Base-by-base conservation (phyloP, 1,139 yeast genomes). In the Taphrina pruni region DNA sequence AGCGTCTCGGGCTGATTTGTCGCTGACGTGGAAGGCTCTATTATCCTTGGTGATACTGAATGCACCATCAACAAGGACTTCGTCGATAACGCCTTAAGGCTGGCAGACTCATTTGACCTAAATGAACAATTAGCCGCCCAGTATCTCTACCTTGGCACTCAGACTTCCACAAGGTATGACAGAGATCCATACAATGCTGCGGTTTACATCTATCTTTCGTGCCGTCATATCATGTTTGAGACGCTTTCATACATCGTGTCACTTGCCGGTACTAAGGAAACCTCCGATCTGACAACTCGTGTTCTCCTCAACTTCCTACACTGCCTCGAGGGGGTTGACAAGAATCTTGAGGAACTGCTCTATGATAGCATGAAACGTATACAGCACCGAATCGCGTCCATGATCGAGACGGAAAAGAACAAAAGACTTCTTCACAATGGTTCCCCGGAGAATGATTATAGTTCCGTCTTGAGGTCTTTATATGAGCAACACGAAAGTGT, bases 61-160 rank as follows among this genome's bases (percentile, higher is more conserved):
- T 66, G 38, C 45, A 36, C 41, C n/a, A 39, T 69, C 50, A 69
- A 69, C 60, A 66, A 62, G 26, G 69, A 65, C 11, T 69, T 69
- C 50, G 58, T 69, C 61, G 65, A 65, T 51, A 43, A 39, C 20
- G 46, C 60, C 21, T 54, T 67, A 26, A 32, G 41, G 32, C 43
- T 69, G 5, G 50, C 70, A 32, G 64, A 57, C 35, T 46, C 21
- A 4, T 56, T 69, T 35, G 67, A 69, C 17, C 20, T 69, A 9
- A 64, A 69, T 48, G 70, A 66, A 54, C 12, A 48, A 14, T n/a
- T 12, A 9, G 60, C 70, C 12, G 70, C 70, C 20, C 62, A 56
- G 35, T 43, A 56, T 36, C 14, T 69, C 20, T 64, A 57, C 48
- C 38, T 46, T n/a, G 70, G 70, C 4, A 57, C 69, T 5, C 39